Conservation (phyloP, 768 basidiomycete species). For the Nevesoporus exiguus region DNA sequence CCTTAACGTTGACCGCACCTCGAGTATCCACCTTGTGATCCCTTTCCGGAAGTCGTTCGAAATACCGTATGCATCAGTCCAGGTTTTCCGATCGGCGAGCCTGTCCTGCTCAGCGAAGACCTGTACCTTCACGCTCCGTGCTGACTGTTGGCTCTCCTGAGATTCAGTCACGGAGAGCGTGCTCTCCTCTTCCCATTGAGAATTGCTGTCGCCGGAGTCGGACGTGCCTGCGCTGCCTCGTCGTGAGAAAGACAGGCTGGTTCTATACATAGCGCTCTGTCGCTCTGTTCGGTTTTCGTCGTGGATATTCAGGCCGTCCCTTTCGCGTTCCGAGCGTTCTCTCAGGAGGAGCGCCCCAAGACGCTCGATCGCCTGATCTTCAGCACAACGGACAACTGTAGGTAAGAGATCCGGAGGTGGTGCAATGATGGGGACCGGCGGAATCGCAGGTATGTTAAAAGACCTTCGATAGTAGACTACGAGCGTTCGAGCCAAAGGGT, state of each 20-base stretch:
- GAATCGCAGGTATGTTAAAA: slow-evolving; percentile 3
- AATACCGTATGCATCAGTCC: slow-evolving; percentile 30
- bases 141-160: slow-evolving; percentile 18
- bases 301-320: slow-evolving; percentile 31
- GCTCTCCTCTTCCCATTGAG: slow-evolving; percentile 19
- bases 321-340: slow-evolving; percentile 36
- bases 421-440: slow-evolving; percentile 50
- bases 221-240: slow-evolving; percentile 8
- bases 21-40: slow-evolving; percentile 45
- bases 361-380: slow-evolving; percentile 44
- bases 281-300: slow-evolving; percentile 9
- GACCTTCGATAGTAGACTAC: slow-evolving; percentile 2
- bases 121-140: neutral
- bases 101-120: neutral
- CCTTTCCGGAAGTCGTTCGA: slow-evolving; percentile 32
- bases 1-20: slow-evolving; percentile 28
- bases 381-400: slow-evolving; percentile 28
- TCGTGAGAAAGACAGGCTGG: neutral
- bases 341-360: slow-evolving; percentile 39
- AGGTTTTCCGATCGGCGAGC: slow-evolving; percentile 2
- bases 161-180: slow-evolving; percentile 11
- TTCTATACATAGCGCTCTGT: neutral
- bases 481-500: slow-evolving; percentile 25
- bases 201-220: slow-evolving; percentile 9
- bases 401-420: slow-evolving; percentile 39